Conservation (phyloP, 2,329 filamentous ascomycete species). For the Spiromastix sp. region DNA sequence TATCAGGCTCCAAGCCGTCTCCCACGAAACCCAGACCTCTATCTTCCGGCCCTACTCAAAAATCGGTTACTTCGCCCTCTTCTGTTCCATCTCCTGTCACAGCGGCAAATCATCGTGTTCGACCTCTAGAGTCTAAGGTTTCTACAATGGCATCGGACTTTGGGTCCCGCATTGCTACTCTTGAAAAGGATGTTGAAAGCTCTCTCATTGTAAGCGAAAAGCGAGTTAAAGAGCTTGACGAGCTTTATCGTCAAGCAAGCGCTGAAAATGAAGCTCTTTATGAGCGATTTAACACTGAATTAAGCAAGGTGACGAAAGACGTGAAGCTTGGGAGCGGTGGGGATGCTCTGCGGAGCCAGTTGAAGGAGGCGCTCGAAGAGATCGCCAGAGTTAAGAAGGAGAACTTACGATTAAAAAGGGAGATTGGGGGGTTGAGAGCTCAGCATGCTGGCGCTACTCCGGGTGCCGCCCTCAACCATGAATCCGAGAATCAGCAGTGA, state of each 20-base stretch:
- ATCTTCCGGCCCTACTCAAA: slow-evolving; percentile 36
- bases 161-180: slow-evolving; percentile 48
- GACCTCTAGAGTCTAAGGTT: slow-evolving; percentile 57
- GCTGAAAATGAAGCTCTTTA: slow-evolving; percentile 91
- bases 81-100: slow-evolving; percentile 12
- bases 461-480: slow-evolving; percentile 12
- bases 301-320: slow-evolving; percentile 70
- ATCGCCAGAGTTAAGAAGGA: slow-evolving; percentile 69
- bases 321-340: slow-evolving; percentile 67
- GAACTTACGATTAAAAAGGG: slow-evolving; percentile 70
- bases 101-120: slow-evolving; percentile 42
- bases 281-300: slow-evolving; percentile 82
- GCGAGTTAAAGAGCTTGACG: slow-evolving; percentile 73
- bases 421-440: slow-evolving; percentile 61
- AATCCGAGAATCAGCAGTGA: neutral
- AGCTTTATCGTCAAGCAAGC: slow-evolving; percentile 76
- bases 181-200: slow-evolving; percentile 62
- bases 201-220: slow-evolving; percentile 64
- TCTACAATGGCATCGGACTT: slow-evolving; percentile 50
- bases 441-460: slow-evolving; percentile 28
- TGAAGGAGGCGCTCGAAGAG: slow-evolving; percentile 70
- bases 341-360: slow-evolving; percentile 60
- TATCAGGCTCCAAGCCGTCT: slow-evolving; percentile 40
- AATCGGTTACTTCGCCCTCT: slow-evolving; percentile 19
- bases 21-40: slow-evolving; percentile 15